Conservation (phyloP, 106 monocot species). For the Posidonia australis region DNA sequence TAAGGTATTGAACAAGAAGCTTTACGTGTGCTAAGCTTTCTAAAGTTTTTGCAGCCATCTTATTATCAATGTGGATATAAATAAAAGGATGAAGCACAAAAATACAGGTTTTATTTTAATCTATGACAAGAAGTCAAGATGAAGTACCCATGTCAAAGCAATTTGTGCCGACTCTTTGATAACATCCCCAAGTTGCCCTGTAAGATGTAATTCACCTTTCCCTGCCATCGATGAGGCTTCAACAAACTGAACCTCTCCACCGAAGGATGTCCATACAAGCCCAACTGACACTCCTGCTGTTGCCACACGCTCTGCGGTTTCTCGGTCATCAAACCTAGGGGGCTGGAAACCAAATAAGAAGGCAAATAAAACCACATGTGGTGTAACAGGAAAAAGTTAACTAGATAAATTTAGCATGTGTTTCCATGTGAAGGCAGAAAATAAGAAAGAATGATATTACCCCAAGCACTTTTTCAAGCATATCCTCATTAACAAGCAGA, state of each 20-base stretch:
- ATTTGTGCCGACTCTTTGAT: conserved; percentile 99
- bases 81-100: too few relatives aligned
- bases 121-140: neutral
- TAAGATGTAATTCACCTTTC: conserved; percentile 86
- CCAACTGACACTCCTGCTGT: conserved; percentile 79
- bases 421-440: neutral
- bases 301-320: conserved; percentile 72
- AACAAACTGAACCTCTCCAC: conserved; percentile 97
- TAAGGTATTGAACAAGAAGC: too few relatives aligned
- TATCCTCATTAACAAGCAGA: conserved; percentile 65
- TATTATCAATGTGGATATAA: too few relatives aligned
- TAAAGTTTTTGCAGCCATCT: too few relatives aligned
- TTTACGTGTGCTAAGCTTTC: too few relatives aligned
- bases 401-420: neutral
- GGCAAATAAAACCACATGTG: neutral
- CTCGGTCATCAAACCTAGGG: conserved; percentile 79
- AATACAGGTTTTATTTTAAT: neutral
- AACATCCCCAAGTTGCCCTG: conserved; percentile 99
- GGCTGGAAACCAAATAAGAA: conserved; percentile 37
- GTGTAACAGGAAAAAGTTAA: neutral
- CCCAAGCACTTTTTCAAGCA: conserved; percentile 98
- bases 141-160: conserved; percentile 92
- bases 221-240: conserved; percentile 90
- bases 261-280: conserved; percentile 95
- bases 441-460: conserved; percentile 32